These are phyloP conservation scores for Penicillium sp. DNA, from an alignment of 2,329 filamentous ascomycete genomes.

Conservation along the genomic window DNA sequence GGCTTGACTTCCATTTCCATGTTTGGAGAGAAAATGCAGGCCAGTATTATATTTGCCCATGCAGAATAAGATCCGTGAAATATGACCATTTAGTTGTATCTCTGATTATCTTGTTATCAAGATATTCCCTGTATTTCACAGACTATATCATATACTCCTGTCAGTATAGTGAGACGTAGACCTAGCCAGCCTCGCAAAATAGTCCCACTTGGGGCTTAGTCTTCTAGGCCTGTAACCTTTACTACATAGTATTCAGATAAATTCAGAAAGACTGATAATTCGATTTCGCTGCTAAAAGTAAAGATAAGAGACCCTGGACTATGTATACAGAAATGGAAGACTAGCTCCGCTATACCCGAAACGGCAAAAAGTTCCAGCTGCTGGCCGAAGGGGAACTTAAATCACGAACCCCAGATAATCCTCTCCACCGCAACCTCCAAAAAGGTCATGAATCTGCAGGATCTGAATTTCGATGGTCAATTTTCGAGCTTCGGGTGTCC, in stretches of 20 bases:
- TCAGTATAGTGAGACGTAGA: background rate
- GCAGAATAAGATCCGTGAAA: background rate
- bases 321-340: slow-evolving; percentile 30
- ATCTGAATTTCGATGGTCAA: no score
- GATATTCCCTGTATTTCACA: background rate
- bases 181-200: background rate
- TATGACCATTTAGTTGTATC: background rate
- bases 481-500: no score
- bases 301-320: slow-evolving; percentile 22
- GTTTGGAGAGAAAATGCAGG: slow-evolving; percentile 31
- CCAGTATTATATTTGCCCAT: background rate
- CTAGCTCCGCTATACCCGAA: slow-evolving; percentile 27
- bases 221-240: background rate
- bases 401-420: background rate
- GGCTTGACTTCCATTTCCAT: slow-evolving; percentile 25
- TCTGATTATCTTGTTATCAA: background rate
- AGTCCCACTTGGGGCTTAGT: background rate
- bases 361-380: slow-evolving; percentile 37
- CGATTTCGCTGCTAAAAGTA: background rate
- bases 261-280: background rate
- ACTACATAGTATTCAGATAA: background rate
- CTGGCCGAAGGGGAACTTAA: background rate
- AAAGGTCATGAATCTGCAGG: no score
- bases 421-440: no score
- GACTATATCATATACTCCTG: background rate